Evolutionary conservation across 441 rosid genomes (phyloP), one percentile per base, ranked within the genome.

Genomic region (Viola pubescens): DNA sequence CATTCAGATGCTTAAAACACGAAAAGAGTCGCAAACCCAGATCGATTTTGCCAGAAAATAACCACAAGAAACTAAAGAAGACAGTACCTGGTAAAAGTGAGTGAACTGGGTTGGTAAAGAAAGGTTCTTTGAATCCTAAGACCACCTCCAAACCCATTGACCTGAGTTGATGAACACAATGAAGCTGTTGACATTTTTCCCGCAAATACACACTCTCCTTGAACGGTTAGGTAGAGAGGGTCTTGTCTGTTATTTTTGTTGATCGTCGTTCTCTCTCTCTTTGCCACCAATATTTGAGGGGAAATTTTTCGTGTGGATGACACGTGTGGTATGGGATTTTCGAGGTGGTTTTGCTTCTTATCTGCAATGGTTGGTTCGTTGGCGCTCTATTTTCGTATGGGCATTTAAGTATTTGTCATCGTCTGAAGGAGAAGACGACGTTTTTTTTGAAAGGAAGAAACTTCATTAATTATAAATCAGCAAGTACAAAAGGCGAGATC

Each of bases 291-390:
- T 37, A 68, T 64, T 39, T 14, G 9, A 26, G 40, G 11, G 26
- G 37, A 57, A 58, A n/a, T n/a, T 16, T n/a, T n/a, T n/a, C 16
- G 34, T 47, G 48, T 48, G 37, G 59, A 16, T 14, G 88, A 73
- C 86, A 79, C 83, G 79, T 74, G 85, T 65, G 63, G 19, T 54
- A 44, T 57, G 63, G 73, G 67, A 50, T 59, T 59, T 66, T 56
- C 48, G 48, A 54, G 68, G 61, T 53, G 1, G 10, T 12, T 65
- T 69, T 69, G 80, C 84, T 81, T 86, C n/a, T n/a, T n/a, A 86
- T 86, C 92, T 62, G 57, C 64, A 78, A 79, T 59, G 85, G 78
- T 70, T 81, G 92, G 89, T 70, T 52, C 69, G 78, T 82, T 63
- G 77, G 70, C 78, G 63, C 71, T 77, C 59, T 26, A 62, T 53